A percentile compares a stretch with the other conserved stretches of the same genome.
phyloP scores from a whole-genome alignment of 805 yeast species.

The Geotrichum ghanense region DNA sequence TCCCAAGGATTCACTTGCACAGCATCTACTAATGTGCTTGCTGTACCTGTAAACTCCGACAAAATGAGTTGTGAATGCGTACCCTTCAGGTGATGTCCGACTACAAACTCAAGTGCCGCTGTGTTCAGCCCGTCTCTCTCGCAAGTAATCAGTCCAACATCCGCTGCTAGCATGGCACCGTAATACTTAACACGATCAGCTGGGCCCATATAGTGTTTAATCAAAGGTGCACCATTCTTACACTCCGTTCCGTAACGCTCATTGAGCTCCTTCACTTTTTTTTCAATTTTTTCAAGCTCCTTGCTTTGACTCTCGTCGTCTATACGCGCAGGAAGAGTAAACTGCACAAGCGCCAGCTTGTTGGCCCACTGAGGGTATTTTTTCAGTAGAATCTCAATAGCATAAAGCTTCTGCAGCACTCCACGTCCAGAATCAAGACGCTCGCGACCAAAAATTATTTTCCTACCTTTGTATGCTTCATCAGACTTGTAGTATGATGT shows the following conservation, averaged over 20 bases:
- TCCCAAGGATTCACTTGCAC: constrained; percentile 95
- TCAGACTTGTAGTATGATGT: constrained; percentile 53
- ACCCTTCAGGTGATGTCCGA: constrained; percentile 46
- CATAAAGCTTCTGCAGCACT: constrained; percentile 73
- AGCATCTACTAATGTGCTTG: constrained; percentile 32
- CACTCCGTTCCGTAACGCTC: not conserved
- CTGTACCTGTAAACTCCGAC: constrained; percentile 91
- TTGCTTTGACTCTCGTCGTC: constrained; percentile 52
- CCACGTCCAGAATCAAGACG: constrained; percentile 76
- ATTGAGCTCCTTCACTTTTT: constrained; percentile 42
- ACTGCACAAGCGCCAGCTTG: constrained; percentile 72
- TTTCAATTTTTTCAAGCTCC: constrained; percentile 57
- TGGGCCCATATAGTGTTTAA: constrained; percentile 75
- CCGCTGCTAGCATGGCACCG: constrained; percentile 71
- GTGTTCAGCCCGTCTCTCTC: constrained; percentile 88
- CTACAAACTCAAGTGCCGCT: constrained; percentile 72
- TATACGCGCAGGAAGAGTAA: constrained; percentile 59
- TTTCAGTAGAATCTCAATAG: constrained; percentile 68
- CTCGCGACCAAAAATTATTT: constrained; percentile 78
- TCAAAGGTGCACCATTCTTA: constrained; percentile 75
- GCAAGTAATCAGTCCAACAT: constrained; percentile 66
- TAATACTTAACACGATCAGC: constrained; percentile 69
- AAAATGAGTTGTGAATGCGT: constrained; percentile 53
- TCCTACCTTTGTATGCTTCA: constrained; percentile 43
- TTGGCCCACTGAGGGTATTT: constrained; percentile 82